phyloP scores from a whole-genome alignment of 192 early-diverging fungal species.

The Coemansia furcata region DNA sequence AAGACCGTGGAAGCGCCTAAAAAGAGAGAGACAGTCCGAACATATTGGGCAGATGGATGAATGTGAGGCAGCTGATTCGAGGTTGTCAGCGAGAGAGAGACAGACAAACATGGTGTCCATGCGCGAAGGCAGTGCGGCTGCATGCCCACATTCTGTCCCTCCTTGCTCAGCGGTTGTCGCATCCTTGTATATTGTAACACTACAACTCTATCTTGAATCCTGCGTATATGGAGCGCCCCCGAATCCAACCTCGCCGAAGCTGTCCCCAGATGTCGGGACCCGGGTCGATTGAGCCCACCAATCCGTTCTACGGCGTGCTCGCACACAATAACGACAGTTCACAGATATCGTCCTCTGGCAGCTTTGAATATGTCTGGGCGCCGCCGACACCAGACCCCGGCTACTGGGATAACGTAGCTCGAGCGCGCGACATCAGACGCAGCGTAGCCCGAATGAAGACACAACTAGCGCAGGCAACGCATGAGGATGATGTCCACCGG shows the following conservation, averaged over 20 bases:
- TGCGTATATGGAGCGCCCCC: constrained; percentile 2
- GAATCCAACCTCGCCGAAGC: not conserved
- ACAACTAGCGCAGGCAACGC: constrained; percentile 8
- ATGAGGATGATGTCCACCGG: not conserved
- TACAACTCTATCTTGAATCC: not conserved
- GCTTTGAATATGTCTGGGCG: constrained; percentile 31
- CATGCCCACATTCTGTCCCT: not conserved
- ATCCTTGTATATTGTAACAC: not conserved
- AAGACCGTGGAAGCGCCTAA: not conserved
- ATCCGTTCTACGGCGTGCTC: constrained; percentile 18
- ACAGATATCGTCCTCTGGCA: not conserved
- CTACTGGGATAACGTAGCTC: constrained; percentile 47
- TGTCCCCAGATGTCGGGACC: not conserved
- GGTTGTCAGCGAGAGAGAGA: not conserved
- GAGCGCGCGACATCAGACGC: constrained; percentile 37
- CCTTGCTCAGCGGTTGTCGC: not conserved
- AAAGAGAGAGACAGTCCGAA: not conserved
- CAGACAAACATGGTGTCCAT: not conserved
- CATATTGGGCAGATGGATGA: not conserved
- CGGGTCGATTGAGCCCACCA: not conserved
- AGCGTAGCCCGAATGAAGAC: constrained; percentile 17
- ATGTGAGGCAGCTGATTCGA: not conserved
- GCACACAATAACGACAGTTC: constrained; percentile 7
- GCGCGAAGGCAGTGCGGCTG: not conserved
- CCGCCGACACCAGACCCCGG: constrained; percentile 40